Percentiles rank a stretch among this genome's conserved stretches.
Evolutionary conservation across 1,284 basidiomycete genomes (phyloP).

Genomic region (Polyporus tsugae): DNA sequence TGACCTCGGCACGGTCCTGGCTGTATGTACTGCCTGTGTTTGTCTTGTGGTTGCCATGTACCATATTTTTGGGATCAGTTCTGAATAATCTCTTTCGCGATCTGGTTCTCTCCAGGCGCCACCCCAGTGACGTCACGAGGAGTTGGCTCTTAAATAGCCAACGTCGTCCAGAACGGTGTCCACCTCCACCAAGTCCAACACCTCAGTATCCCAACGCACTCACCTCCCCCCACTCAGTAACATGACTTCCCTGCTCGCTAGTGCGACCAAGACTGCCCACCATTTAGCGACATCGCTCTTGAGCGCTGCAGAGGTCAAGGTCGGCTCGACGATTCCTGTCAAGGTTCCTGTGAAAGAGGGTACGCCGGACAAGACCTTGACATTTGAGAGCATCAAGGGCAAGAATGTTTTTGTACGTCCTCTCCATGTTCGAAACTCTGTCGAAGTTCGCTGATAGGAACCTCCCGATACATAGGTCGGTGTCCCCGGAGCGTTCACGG

Average conservation of each 20-base stretch:
- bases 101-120: slow-evolving; percentile 1
- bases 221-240: not conserved
- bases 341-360: slow-evolving; percentile 66
- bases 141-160: not conserved
- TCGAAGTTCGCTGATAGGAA: not conserved
- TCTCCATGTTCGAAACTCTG: not conserved
- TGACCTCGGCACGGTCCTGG: not conserved
- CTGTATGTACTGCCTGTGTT: slow-evolving; percentile 2
- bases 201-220: not conserved
- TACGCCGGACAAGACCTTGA: slow-evolving; percentile 55
- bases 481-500: slow-evolving; percentile 71
- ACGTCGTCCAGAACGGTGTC: not conserved
- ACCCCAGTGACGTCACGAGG: not conserved
- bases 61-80: not conserved
- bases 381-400: slow-evolving; percentile 61
- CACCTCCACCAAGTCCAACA: not conserved
- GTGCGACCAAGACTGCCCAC: slow-evolving; percentile 57
- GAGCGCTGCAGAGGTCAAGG: slow-evolving; percentile 55
- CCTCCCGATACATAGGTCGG: slow-evolving; percentile 49
- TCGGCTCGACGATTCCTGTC: slow-evolving; percentile 47
- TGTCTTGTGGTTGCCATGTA: slow-evolving; percentile 6
- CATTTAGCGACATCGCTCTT: slow-evolving; percentile 59
- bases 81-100: not conserved
- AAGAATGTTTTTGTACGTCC: slow-evolving; percentile 71
- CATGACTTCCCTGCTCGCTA: slow-evolving; percentile 9